Base-by-base conservation (phyloP, 176 grass and related monocot genomes). In the Areca catechu region DNA sequence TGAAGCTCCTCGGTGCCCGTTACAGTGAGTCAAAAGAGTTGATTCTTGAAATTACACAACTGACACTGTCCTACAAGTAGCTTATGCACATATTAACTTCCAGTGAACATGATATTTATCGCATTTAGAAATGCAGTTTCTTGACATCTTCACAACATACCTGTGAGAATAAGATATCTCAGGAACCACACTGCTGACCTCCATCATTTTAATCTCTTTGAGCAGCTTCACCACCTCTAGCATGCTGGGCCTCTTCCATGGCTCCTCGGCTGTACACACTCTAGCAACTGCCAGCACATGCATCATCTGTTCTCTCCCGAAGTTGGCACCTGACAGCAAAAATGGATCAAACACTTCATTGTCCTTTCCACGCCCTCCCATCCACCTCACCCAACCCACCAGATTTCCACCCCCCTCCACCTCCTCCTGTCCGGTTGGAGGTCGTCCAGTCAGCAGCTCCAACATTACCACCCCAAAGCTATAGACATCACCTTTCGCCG, bases 401-500 rank as follows among this genome's bases (percentile, higher is more conserved):
- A 98, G 66, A 65, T 98, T 98, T 48, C 84, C 93, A 17, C 93
- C 93, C 14, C 87, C 93, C 74, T 97, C 81, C 21, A 62, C 62
- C 5, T 97, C 93, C 17, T 91, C 93, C 57, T 97, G 87, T 15
- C 93, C 93, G 2, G 83, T 97, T 3, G 93, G 93, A 51, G 81
- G 72, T n/a, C 81, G 71, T 7, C 93, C 93, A 3, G 93, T 97
- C 43, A 97, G 83, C 53, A 97, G 62, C 75, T 97, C 93, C 48
- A 97, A 68, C 75, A 97, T 80, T 65, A 97, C 93, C 0, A 97
- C 87, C 1, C 93, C 93, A 15, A 97, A 88, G 73, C 93, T 97
- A 77, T 91, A 97, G 47, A 91, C 83, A 0, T 97, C 93, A 5
- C 93, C 93, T 66, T 91, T 97, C 12, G 47, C 58, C 1, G 87